These are phyloP conservation scores for Debaryomyces tyrocola DNA, from an alignment of 805 yeast genomes.

Conservation along the genomic window DNA sequence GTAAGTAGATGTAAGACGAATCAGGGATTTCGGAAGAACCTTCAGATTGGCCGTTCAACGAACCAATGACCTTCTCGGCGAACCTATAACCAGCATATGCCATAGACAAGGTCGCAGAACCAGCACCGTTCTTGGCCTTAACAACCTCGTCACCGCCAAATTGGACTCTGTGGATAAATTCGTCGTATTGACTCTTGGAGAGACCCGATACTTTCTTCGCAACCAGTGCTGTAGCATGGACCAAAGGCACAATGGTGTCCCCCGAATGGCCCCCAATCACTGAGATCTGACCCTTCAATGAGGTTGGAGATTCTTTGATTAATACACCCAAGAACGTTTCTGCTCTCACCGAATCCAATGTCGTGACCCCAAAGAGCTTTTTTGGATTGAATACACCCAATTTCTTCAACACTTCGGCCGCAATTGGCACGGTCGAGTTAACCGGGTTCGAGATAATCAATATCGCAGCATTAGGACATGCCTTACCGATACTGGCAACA, in stretches of 20 bases:
- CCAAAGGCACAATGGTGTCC: slow-evolving; percentile 46
- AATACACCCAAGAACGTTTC: slow-evolving; percentile 45
- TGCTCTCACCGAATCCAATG: slow-evolving; percentile 46
- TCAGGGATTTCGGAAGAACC: slow-evolving; percentile 32
- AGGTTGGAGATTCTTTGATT: slow-evolving; percentile 28
- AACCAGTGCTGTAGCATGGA: slow-evolving; percentile 15
- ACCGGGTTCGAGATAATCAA: slow-evolving; percentile 48
- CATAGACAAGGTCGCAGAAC: slow-evolving; percentile 95
- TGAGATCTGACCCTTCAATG: slow-evolving; percentile 39
- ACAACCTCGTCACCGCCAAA: slow-evolving; percentile 95
- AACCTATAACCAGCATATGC: slow-evolving; percentile 90
- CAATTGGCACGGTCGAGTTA: slow-evolving; percentile 48
- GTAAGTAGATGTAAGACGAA: slow-evolving; percentile 53
- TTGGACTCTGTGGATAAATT: slow-evolving; percentile 44
- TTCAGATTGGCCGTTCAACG: slow-evolving; percentile 19
- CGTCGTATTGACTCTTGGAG: slow-evolving; percentile 15
- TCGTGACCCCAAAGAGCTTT: slow-evolving; percentile 47
- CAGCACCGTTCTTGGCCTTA: slow-evolving; percentile 90
- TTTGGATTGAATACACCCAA: slow-evolving; percentile 46
- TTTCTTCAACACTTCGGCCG: slow-evolving; percentile 48
- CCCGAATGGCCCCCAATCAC: slow-evolving; percentile 50
- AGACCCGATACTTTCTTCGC: slow-evolving; percentile 13
- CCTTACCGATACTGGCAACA: slow-evolving; percentile 38
- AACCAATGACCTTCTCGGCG: slow-evolving; percentile 52
- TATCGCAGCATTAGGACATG: slow-evolving; percentile 43